Conservation (phyloP, 164 flowering plant genomes). For the Nymphaea colorata region DNA sequence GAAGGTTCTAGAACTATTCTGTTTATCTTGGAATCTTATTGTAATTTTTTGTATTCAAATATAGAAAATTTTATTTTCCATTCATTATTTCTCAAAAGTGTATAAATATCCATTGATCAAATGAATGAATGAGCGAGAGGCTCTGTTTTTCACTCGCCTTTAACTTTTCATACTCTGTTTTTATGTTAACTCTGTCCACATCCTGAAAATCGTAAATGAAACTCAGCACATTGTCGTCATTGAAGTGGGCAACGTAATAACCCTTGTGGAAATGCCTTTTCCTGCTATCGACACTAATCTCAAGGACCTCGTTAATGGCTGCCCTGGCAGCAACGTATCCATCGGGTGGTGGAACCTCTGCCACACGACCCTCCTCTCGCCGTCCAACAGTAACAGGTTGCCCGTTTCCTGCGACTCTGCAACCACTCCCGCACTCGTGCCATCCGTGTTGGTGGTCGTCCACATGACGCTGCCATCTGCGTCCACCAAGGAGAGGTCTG, state of each 20-base stretch:
- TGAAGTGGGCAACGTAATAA: conserved; percentile 17
- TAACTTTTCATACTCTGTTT: no score
- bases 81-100: no score
- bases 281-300: conserved; percentile 15
- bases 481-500: conserved; percentile 7
- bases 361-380: conserved; percentile 27
- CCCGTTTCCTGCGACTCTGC: conserved; percentile 40
- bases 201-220: conserved; percentile 5
- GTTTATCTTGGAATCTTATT: no score
- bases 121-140: no score
- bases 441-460: conserved; percentile 47
- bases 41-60: no score
- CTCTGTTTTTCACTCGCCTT: no score
- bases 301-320: conserved; percentile 21
- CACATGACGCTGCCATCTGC: conserved; percentile 32
- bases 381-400: conserved; percentile 46
- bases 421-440: conserved; percentile 18
- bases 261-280: conserved; percentile 18
- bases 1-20: no score
- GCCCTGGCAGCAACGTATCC: conserved; percentile 83
- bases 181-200: no score
- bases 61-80: no score
- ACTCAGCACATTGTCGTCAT: conserved; percentile 23
- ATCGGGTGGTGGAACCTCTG: conserved; percentile 78
- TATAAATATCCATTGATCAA: no score